Base-by-base conservation (phyloP, 495 filamentous ascomycete genomes). In the Hyaloscypha finlandica region DNA sequence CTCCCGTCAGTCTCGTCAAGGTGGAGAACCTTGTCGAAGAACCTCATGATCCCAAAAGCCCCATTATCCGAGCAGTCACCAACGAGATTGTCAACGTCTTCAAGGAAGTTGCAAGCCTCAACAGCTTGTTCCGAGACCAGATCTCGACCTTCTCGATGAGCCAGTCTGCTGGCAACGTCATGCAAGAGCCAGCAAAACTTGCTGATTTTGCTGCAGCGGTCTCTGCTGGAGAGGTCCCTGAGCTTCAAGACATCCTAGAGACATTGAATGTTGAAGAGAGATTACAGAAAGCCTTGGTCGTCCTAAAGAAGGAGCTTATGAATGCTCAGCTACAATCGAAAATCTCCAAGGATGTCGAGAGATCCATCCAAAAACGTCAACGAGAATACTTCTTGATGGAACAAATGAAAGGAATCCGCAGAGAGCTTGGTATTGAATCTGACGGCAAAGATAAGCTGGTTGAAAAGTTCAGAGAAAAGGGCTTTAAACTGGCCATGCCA, bases 331-430 rank as follows among this genome's bases (percentile, higher is more conserved):
- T 99, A 5, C 94, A 97, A 73, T 92, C 90, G 33, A 98, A 97
- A 82, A 99, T 99, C 55, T 92, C 92, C 53, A 98, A 97, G 79
- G 95, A 99, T 74, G 95, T 99, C 29, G 96, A 99, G 77, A 90
- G 84, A 68, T 97, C 97, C 80, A 99, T 99, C 65, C 94, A 96
- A 71, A 97, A 98, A 80, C 89, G 95, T 12, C 95, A 99, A 74
- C 89, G 95, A 33, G 96, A 99, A 73, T 99, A 99, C 80, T 99
- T 92, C 92, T 81, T 99, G 22, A 94, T 95, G 92, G 95, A 99
- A 77, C 96, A 99, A 74, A 96, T 98, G 94, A 98, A 97, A 79
- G 96, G 93, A n/a, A 98, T 99, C 73, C 89, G 91, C 67, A 84
- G 94, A 62, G 96, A 99, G 76, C 84, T 99, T 25, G 96, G 96